Base-by-base conservation (phyloP, 306 rosid genomes). In the Alnus glutinosa region DNA sequence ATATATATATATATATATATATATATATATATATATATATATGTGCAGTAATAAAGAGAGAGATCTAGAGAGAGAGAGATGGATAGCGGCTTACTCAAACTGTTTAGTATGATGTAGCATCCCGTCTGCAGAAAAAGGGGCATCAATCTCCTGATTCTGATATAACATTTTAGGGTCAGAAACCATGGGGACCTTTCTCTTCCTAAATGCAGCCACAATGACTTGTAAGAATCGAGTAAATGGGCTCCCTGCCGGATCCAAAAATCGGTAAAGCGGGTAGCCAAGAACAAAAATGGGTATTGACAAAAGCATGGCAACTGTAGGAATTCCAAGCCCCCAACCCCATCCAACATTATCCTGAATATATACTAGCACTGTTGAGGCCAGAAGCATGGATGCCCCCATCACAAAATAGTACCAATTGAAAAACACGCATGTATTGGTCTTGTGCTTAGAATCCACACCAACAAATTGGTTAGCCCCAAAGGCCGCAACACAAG, bases 341-440 rank as follows among this genome's bases (percentile, higher is more conserved):
- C 97, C 99, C 99, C 99, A 96, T 4, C 99, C 99, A 19, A 96
- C 68, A 30, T 91, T 90, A 57, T 96, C 99, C 77, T 96, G 99
- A 59, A 96, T 87, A 18, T 93, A 96, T 16, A 96, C 96, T 7
- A 96, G 81, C 14, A 96, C 94, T 1, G 99, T 96, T 5, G 93
- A 94, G 11, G 98, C 93, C 75, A 96, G 89, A 2, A 96, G 85
- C 13, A 89, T 88, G 3, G 97, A 78, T 11, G 74, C 86, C 16
- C 99, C 98, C 98, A 93, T 93, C 1, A 88, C 91, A 72, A 96
- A 96, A 52, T 91, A 96, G 82, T 96, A 93, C 97, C 98, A 96
- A 28, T 96, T 96, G 91, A 96, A 96, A 73, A 90, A 96, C 7
- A 74, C 81, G 92, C 97, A 93, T 55, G 93, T 91, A 81, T 77